These are phyloP conservation scores for Globisporangium barbulae DNA, from an alignment of 352 stramenopile species.

Conservation along the genomic window DNA sequence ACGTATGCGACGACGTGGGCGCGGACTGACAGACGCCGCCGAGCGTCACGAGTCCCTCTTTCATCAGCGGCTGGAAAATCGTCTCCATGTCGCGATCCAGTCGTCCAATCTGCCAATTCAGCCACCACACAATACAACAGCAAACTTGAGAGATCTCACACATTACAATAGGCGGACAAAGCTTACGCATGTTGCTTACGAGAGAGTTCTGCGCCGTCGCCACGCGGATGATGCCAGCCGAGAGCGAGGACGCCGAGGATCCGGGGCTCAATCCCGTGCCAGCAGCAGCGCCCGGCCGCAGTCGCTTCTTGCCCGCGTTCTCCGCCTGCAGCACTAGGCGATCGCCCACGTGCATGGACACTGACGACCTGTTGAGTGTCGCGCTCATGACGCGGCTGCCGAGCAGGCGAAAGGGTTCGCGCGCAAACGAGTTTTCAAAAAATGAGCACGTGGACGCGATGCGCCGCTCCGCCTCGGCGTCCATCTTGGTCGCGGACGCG, in stretches of 20 bases:
- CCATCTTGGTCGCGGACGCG: background rate
- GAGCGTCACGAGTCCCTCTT: slow-evolving; percentile 45
- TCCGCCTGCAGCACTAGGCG: slow-evolving; percentile 60
- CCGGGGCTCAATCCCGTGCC: background rate
- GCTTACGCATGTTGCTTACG: slow-evolving; percentile 6
- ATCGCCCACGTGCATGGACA: slow-evolving; percentile 36
- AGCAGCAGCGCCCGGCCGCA: slow-evolving; percentile 24
- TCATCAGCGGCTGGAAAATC: slow-evolving; percentile 61
- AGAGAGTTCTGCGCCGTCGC: slow-evolving; percentile 37
- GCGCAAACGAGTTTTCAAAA: slow-evolving; percentile 33
- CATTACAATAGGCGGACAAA: background rate
- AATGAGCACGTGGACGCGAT: slow-evolving; percentile 17
- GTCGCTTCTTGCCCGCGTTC: slow-evolving; percentile 67
- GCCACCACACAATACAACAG: background rate
- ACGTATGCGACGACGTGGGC: slow-evolving; percentile 50
- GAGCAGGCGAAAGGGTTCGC: slow-evolving; percentile 37
- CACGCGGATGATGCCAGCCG: slow-evolving; percentile 52
- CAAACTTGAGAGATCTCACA: background rate
- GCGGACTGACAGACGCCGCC: slow-evolving; percentile 43
- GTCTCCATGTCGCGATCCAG: slow-evolving; percentile 61
- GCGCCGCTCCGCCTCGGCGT: slow-evolving; percentile 21
- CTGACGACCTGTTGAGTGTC: slow-evolving; percentile 43
- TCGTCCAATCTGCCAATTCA: slow-evolving; percentile 39
- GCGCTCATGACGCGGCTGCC: slow-evolving; percentile 43
- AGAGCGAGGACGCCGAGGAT: slow-evolving; percentile 16